Base-by-base conservation (phyloP, 257 asterid species). In the Penstemon newberryi region DNA sequence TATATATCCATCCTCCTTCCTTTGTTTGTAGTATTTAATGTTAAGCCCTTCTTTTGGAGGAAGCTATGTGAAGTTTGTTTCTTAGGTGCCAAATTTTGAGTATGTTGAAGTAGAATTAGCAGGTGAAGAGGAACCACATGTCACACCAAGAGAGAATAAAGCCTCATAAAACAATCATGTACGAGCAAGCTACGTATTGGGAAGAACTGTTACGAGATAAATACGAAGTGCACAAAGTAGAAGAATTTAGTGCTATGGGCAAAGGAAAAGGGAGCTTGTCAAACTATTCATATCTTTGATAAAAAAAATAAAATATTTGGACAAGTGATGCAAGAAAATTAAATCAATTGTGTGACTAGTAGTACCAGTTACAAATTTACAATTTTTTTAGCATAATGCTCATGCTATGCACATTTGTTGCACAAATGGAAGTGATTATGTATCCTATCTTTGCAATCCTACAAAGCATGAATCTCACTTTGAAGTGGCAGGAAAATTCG, bases 41-140 rank as follows among this genome's bases (percentile, higher is more conserved):
- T 13, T 50, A 9, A 47, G 41, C 18, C 5, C 38, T 6, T 65
- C 9, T 44, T 44, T 44, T 46, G 36, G 66, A 54, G 71, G 57
- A 69, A 49, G 55, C 72, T 75, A 60, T 62, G 41, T 59, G 55
- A 67, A 40, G 10, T 67, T 56, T 43, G 78, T 70, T 60, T 52
- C 65, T 6, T 80, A 93, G 99, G 99, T 93, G 66, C 97, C 99
- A 63, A 93, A 93, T 78, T 93, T 88, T 79, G 95, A 90, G 83
- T 93, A 88, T 53, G 80, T 88, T 55, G 96, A 90, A 76, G 84
- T 72, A 4, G 94, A 84, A 82, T 67, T 83, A 70, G 81, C 86
- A 63, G 85, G 72, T 6, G 96, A 90, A 74, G 96, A 85, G 76
- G 97, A 91, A 80, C 71, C 79, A 51, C 81, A 85, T 42, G 79